Base-by-base conservation (phyloP, 805 yeast genomes). In the Kockiozyma suomiensis region DNA sequence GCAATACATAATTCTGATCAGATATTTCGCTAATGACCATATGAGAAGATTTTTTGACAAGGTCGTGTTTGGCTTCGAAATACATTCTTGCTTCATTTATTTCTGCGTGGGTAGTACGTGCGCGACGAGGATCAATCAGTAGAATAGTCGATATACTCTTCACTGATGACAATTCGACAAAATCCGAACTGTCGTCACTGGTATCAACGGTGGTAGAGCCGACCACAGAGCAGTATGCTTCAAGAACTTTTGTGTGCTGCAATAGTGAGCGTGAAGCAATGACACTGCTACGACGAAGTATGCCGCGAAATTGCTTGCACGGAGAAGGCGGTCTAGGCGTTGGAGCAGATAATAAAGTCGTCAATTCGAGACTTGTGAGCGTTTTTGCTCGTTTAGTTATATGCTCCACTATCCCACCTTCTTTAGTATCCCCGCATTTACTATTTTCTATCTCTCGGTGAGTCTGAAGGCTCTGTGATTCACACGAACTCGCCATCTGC, bases 381-480 rank as follows among this genome's bases (percentile, higher is more conserved):
- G 49, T 30, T 32, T 46, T 54, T 28, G 57, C 57, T 28, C 47
- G 23, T 28, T 46, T 54, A n/a, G 46, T 30, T 30, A 30, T 30
- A 7, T 25, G 4, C 45, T 30, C 17, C 26, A 10, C 26, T 17
- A 5, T 12, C 12, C 15, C 41, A 21, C 28, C 19, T 12, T 21
- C 41, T 28, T 25, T 25, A 12, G 8, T 25, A 12, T 43, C 48
- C n/a, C 17, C 6, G 17, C 25, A 21, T 15, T 6, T 28, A 5
- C 19, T 38, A 47, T 19, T 38, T 10, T 7, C 37, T 33, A n/a
- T 3, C n/a, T 13, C 4, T 33, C 4, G 38, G 38, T 33, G 38
- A n/a, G n/a, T 33, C 6, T 3, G 38, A 10, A 21, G 17, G 42
- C 19, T 38, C 4, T 37, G 4, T 30, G 7, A 21, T 15, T 13